These are phyloP conservation scores for Aphanomyces euteiches DNA, from an alignment of 352 stramenopile species.

Conservation along the genomic window DNA sequence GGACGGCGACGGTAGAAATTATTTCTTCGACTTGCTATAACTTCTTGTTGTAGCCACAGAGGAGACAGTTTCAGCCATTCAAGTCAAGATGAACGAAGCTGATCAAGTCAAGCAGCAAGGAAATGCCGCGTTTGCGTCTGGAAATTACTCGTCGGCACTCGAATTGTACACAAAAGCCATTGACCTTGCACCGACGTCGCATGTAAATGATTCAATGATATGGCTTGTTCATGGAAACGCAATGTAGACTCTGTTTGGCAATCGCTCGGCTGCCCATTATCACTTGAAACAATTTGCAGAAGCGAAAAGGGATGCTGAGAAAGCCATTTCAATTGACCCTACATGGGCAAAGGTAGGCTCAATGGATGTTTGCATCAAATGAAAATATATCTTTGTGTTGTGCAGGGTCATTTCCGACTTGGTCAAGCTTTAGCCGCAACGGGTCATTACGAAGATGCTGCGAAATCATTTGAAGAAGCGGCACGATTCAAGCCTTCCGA, in stretches of 20 bases:
- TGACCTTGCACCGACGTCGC: constrained; percentile 54
- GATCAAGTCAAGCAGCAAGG: constrained; percentile 59
- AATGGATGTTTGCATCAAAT: too few relatives aligned
- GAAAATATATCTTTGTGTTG: too few relatives aligned
- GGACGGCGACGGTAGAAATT: constrained; percentile 25
- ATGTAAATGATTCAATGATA: constrained; percentile 44
- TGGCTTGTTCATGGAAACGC: background rate
- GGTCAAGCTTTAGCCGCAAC: constrained; percentile 62
- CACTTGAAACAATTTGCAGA: constrained; percentile 56
- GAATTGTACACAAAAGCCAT: constrained; percentile 89
- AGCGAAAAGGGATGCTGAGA: constrained; percentile 54
- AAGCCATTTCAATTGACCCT: constrained; percentile 59
- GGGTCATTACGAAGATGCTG: constrained; percentile 56
- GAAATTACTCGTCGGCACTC: constrained; percentile 72
- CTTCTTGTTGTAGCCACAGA: too few relatives aligned
- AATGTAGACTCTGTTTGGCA: constrained; percentile 73
- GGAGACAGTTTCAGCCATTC: too few relatives aligned
- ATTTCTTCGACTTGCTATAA: too few relatives aligned
- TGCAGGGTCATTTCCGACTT: constrained; percentile 71
- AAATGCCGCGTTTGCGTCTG: constrained; percentile 69
- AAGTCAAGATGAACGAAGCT: constrained; percentile 3
- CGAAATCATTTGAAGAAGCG: constrained; percentile 60
- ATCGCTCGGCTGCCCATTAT: constrained; percentile 70
- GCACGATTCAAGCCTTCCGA: constrained; percentile 68
- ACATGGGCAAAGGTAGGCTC: constrained; percentile 64